These are phyloP conservation scores for Botrytis tulipae DNA, from an alignment of 2,329 filamentous ascomycete genomes.

Conservation along the genomic window DNA sequence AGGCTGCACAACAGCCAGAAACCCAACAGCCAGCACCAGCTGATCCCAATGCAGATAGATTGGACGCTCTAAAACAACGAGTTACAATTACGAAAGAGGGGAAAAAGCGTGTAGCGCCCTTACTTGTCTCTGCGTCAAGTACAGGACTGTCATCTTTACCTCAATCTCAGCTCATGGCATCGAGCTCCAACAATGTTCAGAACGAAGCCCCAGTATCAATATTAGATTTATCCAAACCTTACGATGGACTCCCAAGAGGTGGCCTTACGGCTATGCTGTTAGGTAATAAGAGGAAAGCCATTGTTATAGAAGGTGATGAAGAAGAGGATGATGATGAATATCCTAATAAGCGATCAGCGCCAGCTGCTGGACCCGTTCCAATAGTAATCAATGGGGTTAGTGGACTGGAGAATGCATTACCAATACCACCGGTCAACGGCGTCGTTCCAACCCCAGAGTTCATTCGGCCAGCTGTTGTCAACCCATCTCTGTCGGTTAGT, in stretches of 20 bases:
- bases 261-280: conserved; percentile 82
- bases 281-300: conserved; percentile 87
- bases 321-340: conserved; percentile 63
- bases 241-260: conserved; percentile 87
- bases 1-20: conserved; percentile 37
- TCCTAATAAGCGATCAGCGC: conserved; percentile 58
- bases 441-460: conserved; percentile 74
- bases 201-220: conserved; percentile 77
- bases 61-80: conserved; percentile 77
- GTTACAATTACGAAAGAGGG: conserved; percentile 96
- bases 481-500: conserved; percentile 75
- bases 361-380: conserved; percentile 64
- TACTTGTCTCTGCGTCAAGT: conserved; percentile 87
- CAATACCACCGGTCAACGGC: conserved; percentile 57
- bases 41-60: conserved; percentile 56
- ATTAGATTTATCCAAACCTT: conserved; percentile 88
- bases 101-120: conserved; percentile 89
- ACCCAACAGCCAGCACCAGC: conserved; percentile 39
- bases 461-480: conserved; percentile 82
- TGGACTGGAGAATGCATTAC: conserved; percentile 73
- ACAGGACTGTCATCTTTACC: conserved; percentile 85
- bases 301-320: conserved; percentile 54
- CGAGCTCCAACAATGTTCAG: conserved; percentile 63
- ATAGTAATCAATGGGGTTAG: conserved; percentile 76
- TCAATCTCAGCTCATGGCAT: conserved; percentile 81